Conservation (phyloP, 495 filamentous ascomycete species). For the Penicillium verhagenii region DNA sequence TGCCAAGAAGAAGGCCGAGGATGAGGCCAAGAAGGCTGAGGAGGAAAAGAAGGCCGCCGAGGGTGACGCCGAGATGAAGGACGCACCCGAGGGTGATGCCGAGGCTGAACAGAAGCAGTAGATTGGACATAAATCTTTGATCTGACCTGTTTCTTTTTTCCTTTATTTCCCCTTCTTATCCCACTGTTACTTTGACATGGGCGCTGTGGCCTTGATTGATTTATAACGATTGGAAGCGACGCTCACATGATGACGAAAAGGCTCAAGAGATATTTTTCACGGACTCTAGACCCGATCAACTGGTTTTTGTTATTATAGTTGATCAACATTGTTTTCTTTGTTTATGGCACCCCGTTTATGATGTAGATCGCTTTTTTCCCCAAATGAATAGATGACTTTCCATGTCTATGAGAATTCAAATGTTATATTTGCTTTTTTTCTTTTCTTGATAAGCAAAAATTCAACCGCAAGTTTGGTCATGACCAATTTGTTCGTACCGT, state of each 20-base stretch:
- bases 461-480: no score
- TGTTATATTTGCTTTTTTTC: no score
- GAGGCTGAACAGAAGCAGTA: conserved; percentile 49
- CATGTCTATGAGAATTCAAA: conserved; percentile 11
- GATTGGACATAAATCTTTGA: conserved; percentile 15
- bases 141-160: conserved; percentile 4
- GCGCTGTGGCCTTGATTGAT: not conserved
- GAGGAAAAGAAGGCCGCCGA: conserved; percentile 47
- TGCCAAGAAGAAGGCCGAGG: conserved; percentile 54
- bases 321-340: conserved; percentile 18
- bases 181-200: not conserved
- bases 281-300: conserved; percentile 24
- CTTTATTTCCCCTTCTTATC: not conserved
- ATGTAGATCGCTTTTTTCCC: conserved; percentile 28
- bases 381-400: conserved; percentile 31
- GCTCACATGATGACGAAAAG: conserved; percentile 32
- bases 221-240: not conserved
- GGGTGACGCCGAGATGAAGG: conserved; percentile 57
- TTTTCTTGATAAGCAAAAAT: no score
- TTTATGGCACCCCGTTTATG: conserved; percentile 28
- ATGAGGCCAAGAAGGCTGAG: conserved; percentile 51
- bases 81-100: conserved; percentile 45
- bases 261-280: conserved; percentile 28
- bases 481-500: no score
- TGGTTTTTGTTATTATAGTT: conserved; percentile 5